phyloP scores from a whole-genome alignment of 2,329 filamentous ascomycete genomes.

The Achaetomium macrosporum region DNA sequence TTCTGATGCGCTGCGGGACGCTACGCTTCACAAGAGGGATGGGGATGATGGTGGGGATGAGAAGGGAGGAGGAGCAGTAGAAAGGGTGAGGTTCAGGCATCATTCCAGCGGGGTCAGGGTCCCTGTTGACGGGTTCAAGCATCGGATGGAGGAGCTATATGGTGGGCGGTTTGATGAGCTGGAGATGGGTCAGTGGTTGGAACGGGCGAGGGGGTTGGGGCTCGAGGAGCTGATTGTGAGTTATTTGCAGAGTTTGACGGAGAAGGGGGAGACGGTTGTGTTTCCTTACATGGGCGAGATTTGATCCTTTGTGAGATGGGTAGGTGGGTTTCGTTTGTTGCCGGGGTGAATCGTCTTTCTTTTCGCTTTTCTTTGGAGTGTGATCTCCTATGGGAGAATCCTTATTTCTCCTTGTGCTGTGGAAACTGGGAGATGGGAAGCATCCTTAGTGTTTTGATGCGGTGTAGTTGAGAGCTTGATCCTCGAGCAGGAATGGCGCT shows the following conservation, averaged over 20 bases:
- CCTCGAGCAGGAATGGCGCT: too few species aligned
- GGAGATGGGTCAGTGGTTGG: background rate
- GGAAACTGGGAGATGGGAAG: too few species aligned
- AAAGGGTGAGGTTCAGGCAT: background rate
- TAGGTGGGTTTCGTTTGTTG: too few species aligned
- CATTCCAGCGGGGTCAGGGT: background rate
- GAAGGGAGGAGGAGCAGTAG: background rate
- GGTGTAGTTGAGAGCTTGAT: too few species aligned
- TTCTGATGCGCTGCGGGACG: background rate
- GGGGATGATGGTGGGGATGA: background rate
- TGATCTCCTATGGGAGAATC: too few species aligned
- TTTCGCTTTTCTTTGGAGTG: too few species aligned
- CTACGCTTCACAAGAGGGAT: background rate
- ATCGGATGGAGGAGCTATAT: background rate
- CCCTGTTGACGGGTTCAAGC: background rate
- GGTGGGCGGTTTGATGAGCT: background rate
- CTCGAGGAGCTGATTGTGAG: background rate
- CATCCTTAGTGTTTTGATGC: too few species aligned
- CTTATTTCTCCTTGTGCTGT: too few species aligned
- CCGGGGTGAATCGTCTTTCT: too few species aligned
- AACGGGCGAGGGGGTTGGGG: background rate
- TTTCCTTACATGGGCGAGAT: background rate
- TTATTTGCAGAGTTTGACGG: background rate
- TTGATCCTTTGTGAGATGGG: too few species aligned
- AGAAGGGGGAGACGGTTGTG: background rate